These are phyloP conservation scores for Coleophoma eucalyptorum DNA, from an alignment of 2,329 filamentous ascomycete genomes.

Conservation along the genomic window DNA sequence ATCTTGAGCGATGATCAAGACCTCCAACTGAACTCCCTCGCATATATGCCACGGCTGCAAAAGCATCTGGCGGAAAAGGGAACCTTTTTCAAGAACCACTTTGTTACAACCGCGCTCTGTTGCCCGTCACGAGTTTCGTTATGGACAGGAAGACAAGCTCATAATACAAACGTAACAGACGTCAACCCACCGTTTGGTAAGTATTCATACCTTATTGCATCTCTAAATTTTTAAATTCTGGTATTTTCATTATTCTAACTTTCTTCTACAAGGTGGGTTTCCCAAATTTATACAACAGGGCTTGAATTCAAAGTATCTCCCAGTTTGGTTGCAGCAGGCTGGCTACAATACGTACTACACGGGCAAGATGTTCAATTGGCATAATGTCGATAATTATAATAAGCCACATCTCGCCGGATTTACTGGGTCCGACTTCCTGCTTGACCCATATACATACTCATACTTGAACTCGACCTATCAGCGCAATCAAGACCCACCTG, in stretches of 20 bases:
- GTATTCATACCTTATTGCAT: too few species aligned
- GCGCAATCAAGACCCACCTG: slow-evolving; percentile 49
- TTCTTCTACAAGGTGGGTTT: too few species aligned
- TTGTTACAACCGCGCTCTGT: slow-evolving; percentile 54
- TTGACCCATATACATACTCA: slow-evolving; percentile 62
- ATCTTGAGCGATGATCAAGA: slow-evolving; percentile 62
- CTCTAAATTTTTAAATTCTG: too few species aligned
- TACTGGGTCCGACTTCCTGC: slow-evolving; percentile 50
- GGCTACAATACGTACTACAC: slow-evolving; percentile 69
- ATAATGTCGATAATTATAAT: slow-evolving; percentile 55
- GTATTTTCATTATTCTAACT: too few species aligned
- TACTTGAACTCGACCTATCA: slow-evolving; percentile 62
- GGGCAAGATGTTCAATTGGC: slow-evolving; percentile 64
- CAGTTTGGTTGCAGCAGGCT: slow-evolving; percentile 60
- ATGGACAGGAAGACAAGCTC: slow-evolving; percentile 54
- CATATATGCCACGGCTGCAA: slow-evolving; percentile 48
- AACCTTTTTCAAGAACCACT: slow-evolving; percentile 50
- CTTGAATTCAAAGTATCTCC: slow-evolving; percentile 61
- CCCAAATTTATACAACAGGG: slow-evolving; percentile 62
- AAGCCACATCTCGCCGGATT: slow-evolving; percentile 52
- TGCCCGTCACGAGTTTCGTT: slow-evolving; percentile 56
- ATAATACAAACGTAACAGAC: slow-evolving; percentile 56
- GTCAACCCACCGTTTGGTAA: slow-evolving; percentile 40
- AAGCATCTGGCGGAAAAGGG: slow-evolving; percentile 48
- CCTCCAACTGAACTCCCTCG: slow-evolving; percentile 49